phyloP scores from a whole-genome alignment of 495 filamentous ascomycete species.

The Neurospora sp. region DNA sequence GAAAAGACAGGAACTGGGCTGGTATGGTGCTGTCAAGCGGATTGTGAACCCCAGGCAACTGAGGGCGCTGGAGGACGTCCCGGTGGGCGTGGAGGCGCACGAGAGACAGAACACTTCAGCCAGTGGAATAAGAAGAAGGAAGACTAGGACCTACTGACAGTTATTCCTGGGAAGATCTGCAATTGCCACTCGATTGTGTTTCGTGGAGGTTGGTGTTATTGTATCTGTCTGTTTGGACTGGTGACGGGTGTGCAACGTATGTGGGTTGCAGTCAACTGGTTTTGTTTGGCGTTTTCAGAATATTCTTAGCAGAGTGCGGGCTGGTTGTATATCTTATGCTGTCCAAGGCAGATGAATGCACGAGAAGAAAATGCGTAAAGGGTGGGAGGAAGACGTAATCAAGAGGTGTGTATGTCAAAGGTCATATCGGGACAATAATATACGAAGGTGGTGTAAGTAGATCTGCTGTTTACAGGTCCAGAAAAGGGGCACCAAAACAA shows the following conservation, averaged over 20 bases:
- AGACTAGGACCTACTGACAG: constrained; percentile 10
- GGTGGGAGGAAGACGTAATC: neutral
- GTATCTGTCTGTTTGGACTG: neutral
- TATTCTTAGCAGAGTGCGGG: neutral
- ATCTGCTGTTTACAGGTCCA: neutral
- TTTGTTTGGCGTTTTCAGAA: neutral
- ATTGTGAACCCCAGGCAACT: constrained; percentile 10
- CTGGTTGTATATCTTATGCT: neutral
- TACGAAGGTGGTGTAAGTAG: neutral
- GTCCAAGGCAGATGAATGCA: neutral
- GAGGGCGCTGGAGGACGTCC: constrained; percentile 10
- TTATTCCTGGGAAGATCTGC: neutral
- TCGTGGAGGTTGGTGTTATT: neutral
- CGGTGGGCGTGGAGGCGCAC: constrained; percentile 9
- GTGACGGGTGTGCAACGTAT: neutral
- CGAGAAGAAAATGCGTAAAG: neutral
- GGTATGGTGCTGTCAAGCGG: constrained; percentile 22
- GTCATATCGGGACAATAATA: neutral
- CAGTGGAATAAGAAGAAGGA: constrained; percentile 1
- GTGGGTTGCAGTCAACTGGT: neutral
- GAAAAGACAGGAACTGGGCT: constrained; percentile 29
- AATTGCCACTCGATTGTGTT: neutral
- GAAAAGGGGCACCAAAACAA: neutral
- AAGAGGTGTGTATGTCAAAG: neutral
- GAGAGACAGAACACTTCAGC: constrained; percentile 4